These are phyloP conservation scores for Aaosphaeria arxii DNA, from an alignment of 2,329 filamentous ascomycete genomes.

Conservation along the genomic window DNA sequence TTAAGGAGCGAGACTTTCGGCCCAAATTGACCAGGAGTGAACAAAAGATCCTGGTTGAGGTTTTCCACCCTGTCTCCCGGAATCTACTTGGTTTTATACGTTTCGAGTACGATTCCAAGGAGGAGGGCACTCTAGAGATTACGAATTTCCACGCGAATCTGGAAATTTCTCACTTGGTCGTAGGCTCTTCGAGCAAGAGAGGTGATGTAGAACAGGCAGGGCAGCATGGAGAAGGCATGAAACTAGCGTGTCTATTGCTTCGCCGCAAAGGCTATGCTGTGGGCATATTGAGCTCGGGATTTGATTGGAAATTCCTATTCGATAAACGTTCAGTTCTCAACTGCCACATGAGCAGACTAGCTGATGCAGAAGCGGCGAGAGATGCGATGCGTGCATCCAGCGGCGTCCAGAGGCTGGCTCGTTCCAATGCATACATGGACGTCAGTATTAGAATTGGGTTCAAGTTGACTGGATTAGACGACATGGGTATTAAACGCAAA, in stretches of 20 bases:
- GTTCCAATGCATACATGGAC: too few relatives aligned
- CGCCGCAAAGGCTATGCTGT: slow-evolving; percentile 8
- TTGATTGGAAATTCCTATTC: slow-evolving; percentile 4
- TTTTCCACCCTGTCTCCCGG: neutral
- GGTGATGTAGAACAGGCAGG: slow-evolving; percentile 7
- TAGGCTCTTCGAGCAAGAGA: slow-evolving; percentile 12
- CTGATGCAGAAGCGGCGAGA: too few relatives aligned
- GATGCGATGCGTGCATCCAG: too few relatives aligned
- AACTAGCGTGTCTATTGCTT: slow-evolving; percentile 11
- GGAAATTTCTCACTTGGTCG: slow-evolving; percentile 2
- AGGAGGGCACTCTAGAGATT: slow-evolving; percentile 7
- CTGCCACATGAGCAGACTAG: too few relatives aligned
- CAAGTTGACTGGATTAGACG: too few relatives aligned
- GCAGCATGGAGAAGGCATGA: slow-evolving; percentile 20
- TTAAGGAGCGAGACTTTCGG: slow-evolving; percentile 4
- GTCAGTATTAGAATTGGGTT: too few relatives aligned
- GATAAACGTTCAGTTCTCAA: neutral
- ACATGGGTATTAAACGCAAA: too few relatives aligned
- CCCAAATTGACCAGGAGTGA: neutral
- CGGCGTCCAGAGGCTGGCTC: too few relatives aligned
- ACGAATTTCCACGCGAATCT: slow-evolving; percentile 13
- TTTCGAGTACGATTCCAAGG: slow-evolving; percentile 7
- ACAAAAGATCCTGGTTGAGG: neutral
- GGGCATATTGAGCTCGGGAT: slow-evolving; percentile 3
- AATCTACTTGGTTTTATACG: slow-evolving; percentile 11